These are phyloP conservation scores for Volvariella volvacea DNA, from an alignment of 1,284 basidiomycete species.

Conservation along the genomic window DNA sequence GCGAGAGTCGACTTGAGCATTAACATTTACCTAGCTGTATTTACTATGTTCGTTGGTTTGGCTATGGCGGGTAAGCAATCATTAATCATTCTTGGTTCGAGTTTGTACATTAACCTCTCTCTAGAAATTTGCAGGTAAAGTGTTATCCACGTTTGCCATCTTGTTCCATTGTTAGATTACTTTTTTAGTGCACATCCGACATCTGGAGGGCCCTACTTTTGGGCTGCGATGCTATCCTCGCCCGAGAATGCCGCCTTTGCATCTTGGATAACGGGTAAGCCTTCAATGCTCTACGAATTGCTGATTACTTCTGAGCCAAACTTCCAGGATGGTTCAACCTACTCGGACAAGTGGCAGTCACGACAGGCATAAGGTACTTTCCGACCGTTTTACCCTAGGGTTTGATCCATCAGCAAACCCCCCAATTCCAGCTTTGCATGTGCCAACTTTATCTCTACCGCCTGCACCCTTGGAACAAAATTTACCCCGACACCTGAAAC, in stretches of 20 bases:
- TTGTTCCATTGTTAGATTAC: neutral
- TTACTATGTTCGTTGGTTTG: slow-evolving; percentile 60
- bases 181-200: slow-evolving; percentile 56
- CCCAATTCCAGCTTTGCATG: slow-evolving; percentile 55
- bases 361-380: slow-evolving; percentile 66
- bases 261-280: slow-evolving; percentile 56
- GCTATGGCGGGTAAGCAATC: slow-evolving; percentile 55
- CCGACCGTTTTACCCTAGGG: too few species aligned
- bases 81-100: neutral
- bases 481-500: slow-evolving; percentile 52
- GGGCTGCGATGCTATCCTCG: slow-evolving; percentile 65
- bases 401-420: too few species aligned
- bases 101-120: neutral
- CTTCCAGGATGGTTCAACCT: slow-evolving; percentile 65
- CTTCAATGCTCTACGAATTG: neutral
- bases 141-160: neutral
- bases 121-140: slow-evolving; percentile 53
- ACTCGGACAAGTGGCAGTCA: slow-evolving; percentile 70
- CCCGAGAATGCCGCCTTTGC: slow-evolving; percentile 50
- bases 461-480: slow-evolving; percentile 47
- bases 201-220: slow-evolving; percentile 70
- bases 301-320: neutral
- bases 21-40: slow-evolving; percentile 36
- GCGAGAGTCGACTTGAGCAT: neutral
- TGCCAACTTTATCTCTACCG: slow-evolving; percentile 63